phyloP scores from a whole-genome alignment of 2,329 filamentous ascomycete species.

The Xylariaceae sp. region DNA sequence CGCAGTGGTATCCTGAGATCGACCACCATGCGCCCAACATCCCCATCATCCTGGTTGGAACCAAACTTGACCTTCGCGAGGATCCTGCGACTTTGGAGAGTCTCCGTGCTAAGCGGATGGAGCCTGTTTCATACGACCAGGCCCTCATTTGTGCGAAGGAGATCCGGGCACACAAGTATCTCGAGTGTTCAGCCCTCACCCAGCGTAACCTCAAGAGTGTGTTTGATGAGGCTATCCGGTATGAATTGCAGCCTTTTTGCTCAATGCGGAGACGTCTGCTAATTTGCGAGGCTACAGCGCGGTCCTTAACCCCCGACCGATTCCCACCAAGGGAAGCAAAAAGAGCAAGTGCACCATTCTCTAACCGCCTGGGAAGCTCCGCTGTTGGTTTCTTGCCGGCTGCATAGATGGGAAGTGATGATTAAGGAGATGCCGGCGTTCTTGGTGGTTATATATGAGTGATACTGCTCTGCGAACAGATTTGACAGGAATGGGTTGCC shows the following conservation, averaged over 20 bases:
- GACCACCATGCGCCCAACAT: slow-evolving; percentile 93
- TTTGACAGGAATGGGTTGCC: slow-evolving; percentile 24
- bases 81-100: slow-evolving; percentile 76
- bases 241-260: slow-evolving; percentile 36
- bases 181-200: slow-evolving; percentile 95
- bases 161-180: slow-evolving; percentile 93
- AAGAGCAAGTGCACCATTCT: slow-evolving; percentile 65
- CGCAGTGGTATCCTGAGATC: slow-evolving; percentile 93
- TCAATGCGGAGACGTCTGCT: slow-evolving; percentile 18
- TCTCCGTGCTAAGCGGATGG: slow-evolving; percentile 88
- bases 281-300: slow-evolving; percentile 43
- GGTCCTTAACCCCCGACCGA: slow-evolving; percentile 63
- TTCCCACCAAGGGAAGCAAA: slow-evolving; percentile 52
- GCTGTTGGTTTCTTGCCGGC: too few relatives aligned
- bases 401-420: slow-evolving; percentile 21
- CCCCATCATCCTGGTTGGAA: slow-evolving; percentile 93
- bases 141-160: slow-evolving; percentile 85
- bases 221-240: slow-evolving; percentile 98
- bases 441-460: slow-evolving; percentile 31
- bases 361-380: too few relatives aligned
- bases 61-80: slow-evolving; percentile 92
- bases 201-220: slow-evolving; percentile 97
- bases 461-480: slow-evolving; percentile 24
- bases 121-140: slow-evolving; percentile 92
- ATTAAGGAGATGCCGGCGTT: slow-evolving; percentile 29